Conservation (phyloP, 805 yeast genomes). For the Hagleromyces aurorensis region DNA sequence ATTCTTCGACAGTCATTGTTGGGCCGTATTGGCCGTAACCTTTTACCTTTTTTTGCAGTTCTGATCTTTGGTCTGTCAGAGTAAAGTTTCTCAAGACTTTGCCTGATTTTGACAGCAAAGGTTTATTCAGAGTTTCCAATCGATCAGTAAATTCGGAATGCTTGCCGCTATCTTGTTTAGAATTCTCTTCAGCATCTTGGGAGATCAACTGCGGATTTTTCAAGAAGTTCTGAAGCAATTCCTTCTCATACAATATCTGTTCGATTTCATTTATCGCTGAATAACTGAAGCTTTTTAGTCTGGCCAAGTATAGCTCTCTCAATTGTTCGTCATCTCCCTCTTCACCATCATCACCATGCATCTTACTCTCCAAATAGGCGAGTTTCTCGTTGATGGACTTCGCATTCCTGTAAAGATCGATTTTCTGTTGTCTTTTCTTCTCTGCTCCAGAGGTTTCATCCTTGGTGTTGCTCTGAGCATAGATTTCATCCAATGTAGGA, state of each 20-base stretch:
- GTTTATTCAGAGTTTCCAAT: conserved; percentile 44
- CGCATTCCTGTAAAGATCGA: conserved; percentile 55
- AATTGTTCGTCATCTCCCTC: conserved; percentile 57
- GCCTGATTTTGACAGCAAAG: conserved; percentile 61
- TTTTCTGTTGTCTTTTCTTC: conserved; percentile 61
- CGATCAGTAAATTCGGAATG: conserved; percentile 46
- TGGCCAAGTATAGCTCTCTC: conserved; percentile 48
- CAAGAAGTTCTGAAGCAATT: conserved; percentile 44
- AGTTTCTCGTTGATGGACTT: conserved; percentile 44
- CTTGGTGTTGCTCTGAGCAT: conserved; percentile 12
- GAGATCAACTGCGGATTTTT: conserved; percentile 14
- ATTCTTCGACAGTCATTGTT: conserved; percentile 90
- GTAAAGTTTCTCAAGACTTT: conserved; percentile 81
- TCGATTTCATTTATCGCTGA: conserved; percentile 52
- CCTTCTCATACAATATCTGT: conserved; percentile 53
- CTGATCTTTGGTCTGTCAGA: conserved; percentile 49
- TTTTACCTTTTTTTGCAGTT: conserved; percentile 55
- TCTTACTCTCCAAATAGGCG: conserved; percentile 32
- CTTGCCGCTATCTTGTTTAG: conserved; percentile 10
- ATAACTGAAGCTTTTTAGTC: conserved; percentile 44
- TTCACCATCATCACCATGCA: conserved; percentile 27
- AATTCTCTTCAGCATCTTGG: conserved; percentile 1
- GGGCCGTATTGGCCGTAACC: conserved; percentile 93
- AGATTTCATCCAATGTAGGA: conserved; percentile 34
- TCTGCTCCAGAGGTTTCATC: conserved; percentile 22